Percentiles rank a stretch among this genome's conserved stretches.
Evolutionary conservation across 2,329 filamentous ascomycete genomes (phyloP).

Genomic region (Beauveria caledonica): DNA sequence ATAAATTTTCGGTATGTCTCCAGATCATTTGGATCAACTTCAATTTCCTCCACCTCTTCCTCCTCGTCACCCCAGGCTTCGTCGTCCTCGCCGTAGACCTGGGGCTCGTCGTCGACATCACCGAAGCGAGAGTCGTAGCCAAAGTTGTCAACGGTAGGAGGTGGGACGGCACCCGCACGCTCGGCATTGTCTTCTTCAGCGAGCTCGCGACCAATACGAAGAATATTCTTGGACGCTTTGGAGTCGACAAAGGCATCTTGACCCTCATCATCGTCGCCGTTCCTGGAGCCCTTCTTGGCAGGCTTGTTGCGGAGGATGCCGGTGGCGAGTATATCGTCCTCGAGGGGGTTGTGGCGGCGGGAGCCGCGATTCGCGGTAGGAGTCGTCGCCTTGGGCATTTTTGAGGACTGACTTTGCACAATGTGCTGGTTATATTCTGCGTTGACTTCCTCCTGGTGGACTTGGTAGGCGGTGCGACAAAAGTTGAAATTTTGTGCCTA

Average conservation of each 20-base stretch:
- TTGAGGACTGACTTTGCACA: not conserved
- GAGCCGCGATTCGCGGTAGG: conserved; percentile 48
- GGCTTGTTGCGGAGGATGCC: conserved; percentile 65
- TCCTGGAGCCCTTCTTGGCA: conserved; percentile 61
- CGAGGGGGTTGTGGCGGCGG: conserved; percentile 80
- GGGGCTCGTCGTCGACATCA: conserved; percentile 40
- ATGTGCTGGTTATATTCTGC: not conserved
- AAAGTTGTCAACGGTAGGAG: conserved; percentile 48
- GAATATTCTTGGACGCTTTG: conserved; percentile 78
- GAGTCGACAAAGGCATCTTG: conserved; percentile 73
- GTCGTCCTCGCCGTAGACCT: conserved; percentile 44
- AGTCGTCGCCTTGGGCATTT: conserved; percentile 75
- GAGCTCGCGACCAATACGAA: conserved; percentile 82
- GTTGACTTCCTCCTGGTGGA: conserved; percentile 4
- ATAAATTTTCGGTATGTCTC: conserved; percentile 90
- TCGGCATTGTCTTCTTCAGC: conserved; percentile 63
- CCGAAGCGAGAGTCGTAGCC: conserved; percentile 71
- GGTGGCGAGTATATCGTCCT: conserved; percentile 72
- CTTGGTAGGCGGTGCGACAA: not conserved
- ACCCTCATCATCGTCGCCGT: conserved; percentile 45
- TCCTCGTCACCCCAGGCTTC: conserved; percentile 78
- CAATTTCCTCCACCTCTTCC: conserved; percentile 60
- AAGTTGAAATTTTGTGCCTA: conserved; percentile 17
- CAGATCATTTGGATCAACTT: conserved; percentile 82
- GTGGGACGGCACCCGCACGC: conserved; percentile 34